These are phyloP conservation scores for Aeminium ludgeri DNA, from an alignment of 495 filamentous ascomycete species.

Conservation along the genomic window DNA sequence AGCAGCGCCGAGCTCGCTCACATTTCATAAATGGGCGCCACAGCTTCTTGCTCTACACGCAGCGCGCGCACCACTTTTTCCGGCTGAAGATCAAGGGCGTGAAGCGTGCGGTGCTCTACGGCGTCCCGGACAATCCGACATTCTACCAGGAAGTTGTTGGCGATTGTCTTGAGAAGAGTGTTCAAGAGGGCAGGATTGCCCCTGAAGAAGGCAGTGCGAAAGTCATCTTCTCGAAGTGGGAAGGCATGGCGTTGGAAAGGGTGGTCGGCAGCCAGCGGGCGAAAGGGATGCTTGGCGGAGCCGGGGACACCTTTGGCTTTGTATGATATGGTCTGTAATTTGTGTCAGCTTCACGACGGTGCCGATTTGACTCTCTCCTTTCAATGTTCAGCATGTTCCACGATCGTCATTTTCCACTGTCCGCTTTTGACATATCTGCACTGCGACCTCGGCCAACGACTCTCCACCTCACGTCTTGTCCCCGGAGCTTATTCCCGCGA, in stretches of 20 bases:
- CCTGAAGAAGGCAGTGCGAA: slow-evolving; percentile 34
- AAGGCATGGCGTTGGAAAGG: slow-evolving; percentile 73
- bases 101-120: slow-evolving; percentile 66
- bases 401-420: too few species aligned
- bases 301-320: slow-evolving; percentile 82
- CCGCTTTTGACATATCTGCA: too few species aligned
- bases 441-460: too few species aligned
- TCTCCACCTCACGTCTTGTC: too few species aligned
- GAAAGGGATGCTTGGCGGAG: slow-evolving; percentile 50
- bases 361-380: too few species aligned
- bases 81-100: slow-evolving; percentile 68
- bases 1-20: slow-evolving; percentile 65
- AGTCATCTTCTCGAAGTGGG: slow-evolving; percentile 72
- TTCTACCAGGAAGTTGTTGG: slow-evolving; percentile 84
- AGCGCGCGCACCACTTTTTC: slow-evolving; percentile 85
- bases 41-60: slow-evolving; percentile 73
- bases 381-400: too few species aligned
- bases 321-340: too few species aligned
- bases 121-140: slow-evolving; percentile 66
- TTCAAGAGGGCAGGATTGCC: slow-evolving; percentile 31
- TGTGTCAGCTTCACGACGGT: too few species aligned
- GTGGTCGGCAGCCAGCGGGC: slow-evolving; percentile 67
- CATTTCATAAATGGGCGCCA: slow-evolving; percentile 75
- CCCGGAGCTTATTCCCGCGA: too few species aligned
- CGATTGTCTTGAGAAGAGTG: slow-evolving; percentile 42